Percentiles rank a stretch among this genome's conserved stretches.
Conservation (phyloP, 768 basidiomycete genomes). For the Suillus plorans region DNA sequence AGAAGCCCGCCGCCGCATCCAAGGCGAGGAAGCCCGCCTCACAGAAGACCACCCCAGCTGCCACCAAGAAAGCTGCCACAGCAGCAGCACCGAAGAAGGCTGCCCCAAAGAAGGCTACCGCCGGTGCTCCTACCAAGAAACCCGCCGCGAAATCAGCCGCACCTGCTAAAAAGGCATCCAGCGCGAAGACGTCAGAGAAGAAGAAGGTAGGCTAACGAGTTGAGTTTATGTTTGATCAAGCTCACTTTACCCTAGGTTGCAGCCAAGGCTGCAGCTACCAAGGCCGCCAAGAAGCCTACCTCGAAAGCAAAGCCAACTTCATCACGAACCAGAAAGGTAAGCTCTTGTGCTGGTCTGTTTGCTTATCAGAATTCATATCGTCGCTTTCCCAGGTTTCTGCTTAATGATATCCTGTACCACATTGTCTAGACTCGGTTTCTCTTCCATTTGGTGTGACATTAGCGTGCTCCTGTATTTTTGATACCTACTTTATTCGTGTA, state of each 20-base stretch:
- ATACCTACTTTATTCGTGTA: slow-evolving; percentile 8
- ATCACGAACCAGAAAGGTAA: slow-evolving; percentile 1
- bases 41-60: slow-evolving; percentile 26
- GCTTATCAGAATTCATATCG: not conserved
- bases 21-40: slow-evolving; percentile 38
- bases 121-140: slow-evolving; percentile 18
- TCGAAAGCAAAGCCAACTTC: slow-evolving; percentile 9
- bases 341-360: not conserved
- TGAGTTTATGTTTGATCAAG: not conserved
- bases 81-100: slow-evolving; percentile 31
- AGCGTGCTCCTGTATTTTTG: slow-evolving; percentile 6
- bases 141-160: slow-evolving; percentile 1
- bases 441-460: not conserved
- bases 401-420: not conserved
- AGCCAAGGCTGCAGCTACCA: slow-evolving; percentile 30
- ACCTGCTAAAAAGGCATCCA: slow-evolving; percentile 18
- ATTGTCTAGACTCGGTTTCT: not conserved
- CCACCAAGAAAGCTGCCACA: slow-evolving; percentile 34
- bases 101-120: slow-evolving; percentile 36
- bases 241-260: slow-evolving; percentile 18
- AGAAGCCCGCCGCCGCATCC: slow-evolving; percentile 22
- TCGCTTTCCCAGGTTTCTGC: not conserved
- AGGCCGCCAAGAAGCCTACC: slow-evolving; percentile 25
- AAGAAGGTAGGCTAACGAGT: slow-evolving; percentile 15
- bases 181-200: slow-evolving; percentile 27